Conservation (phyloP, 148 eudicot genomes). For the Cornus florida region DNA sequence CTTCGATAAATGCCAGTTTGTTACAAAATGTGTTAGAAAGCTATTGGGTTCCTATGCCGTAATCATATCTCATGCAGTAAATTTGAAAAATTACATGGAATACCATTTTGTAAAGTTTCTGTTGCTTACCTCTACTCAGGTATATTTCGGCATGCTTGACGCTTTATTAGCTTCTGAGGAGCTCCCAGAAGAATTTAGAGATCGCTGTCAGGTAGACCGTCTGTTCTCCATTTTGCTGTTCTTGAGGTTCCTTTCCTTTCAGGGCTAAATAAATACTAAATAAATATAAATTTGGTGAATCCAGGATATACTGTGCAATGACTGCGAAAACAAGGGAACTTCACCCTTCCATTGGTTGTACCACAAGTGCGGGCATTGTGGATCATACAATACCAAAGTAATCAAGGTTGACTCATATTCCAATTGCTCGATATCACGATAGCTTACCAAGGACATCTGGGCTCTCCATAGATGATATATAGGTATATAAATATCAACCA, state of each 20-base stretch:
- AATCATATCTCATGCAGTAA: neutral
- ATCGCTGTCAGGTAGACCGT: constrained; percentile 69
- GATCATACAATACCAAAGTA: constrained; percentile 91
- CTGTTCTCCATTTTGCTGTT: neutral
- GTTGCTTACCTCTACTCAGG: constrained; percentile 45
- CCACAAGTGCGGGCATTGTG: constrained; percentile 89
- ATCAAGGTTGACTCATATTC: constrained; percentile 55
- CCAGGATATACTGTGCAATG: constrained; percentile 93
- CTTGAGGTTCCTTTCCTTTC: constrained; percentile 2
- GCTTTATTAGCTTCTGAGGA: constrained; percentile 91
- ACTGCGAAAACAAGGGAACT: constrained; percentile 80
- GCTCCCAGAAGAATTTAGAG: constrained; percentile 88
- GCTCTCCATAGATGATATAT: neutral
- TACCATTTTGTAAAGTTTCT: neutral
- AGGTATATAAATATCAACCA: constrained; percentile 5
- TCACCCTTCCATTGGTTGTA: constrained; percentile 95
- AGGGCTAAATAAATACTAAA: neutral
- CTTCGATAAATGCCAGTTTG: too few relatives aligned
- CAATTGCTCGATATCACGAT: constrained; percentile 38
- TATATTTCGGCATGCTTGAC: constrained; percentile 94
- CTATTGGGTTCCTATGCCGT: neutral
- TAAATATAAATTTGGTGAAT: constrained; percentile 12
- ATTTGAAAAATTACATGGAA: neutral
- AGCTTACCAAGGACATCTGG: neutral
- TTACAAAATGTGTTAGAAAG: neutral